Evolutionary conservation across 2,329 filamentous ascomycete species (phyloP), one percentile per base, ranked within the genome.

Genomic region (Aspergillus tamarii): DNA sequence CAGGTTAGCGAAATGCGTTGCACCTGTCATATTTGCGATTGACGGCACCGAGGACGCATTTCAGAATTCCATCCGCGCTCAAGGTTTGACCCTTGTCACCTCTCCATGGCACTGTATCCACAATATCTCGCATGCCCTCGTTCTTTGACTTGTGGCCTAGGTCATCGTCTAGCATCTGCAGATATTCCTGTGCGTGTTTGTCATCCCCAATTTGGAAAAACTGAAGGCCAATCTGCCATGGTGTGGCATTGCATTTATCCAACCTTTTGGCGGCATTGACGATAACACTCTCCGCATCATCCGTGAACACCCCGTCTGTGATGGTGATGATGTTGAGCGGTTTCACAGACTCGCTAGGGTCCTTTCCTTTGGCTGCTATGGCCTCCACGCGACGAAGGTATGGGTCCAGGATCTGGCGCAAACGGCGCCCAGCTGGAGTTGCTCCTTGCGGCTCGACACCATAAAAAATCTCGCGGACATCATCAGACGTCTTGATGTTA

Each of bases 121-220:
- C 93, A 73, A 98, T 97, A 79, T 98, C 94, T 21, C 94, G 83
- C 19, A 94, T 56, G 4, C 63, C 28, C 28, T 34, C 60, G 7
- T 68, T 63, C 52, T 70, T 61, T 76, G 16, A 84, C 82, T 34
- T 84, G 80, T 30, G 83, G 72, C 48, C 81, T 41, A 95, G 79
- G 4, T 85, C 85, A 75, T 97, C 91, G 73, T 98, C 94, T 9
- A 98, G 83, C 54, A 89, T 84, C 69, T 85, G 81, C 45, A 98
- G 82, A 61, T 90, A 88, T 68, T 83, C 78, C 1, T 84, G 83
- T 0, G 94, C 94, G 0, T 78, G 81, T 0, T 80, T 73, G 69
- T 96, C 92, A 57, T 86, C 84, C 62, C 95, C 94, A 52, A 98
- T 91, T 79, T 97, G 94, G 83, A 98, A 96, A 82, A 98, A 98